Evolutionary conservation across 73 alveolate species (phyloP).

Genomic region (Strombidium stylifer): DNA sequence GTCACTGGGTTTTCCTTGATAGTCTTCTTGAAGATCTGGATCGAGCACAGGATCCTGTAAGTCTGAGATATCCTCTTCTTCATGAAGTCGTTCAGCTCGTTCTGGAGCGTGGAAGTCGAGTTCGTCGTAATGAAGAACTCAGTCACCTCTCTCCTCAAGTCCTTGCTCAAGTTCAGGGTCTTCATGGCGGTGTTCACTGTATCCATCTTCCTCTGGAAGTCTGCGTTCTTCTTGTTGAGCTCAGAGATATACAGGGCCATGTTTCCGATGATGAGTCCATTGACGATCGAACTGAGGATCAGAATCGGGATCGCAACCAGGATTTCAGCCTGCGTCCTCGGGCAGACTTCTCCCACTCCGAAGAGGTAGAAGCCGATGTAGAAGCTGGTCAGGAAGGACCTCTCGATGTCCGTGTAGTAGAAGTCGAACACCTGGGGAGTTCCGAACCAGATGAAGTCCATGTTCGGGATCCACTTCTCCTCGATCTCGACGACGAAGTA

Average conservation of each 20-base stretch:
- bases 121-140: slow-evolving; percentile 39
- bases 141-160: slow-evolving; percentile 19
- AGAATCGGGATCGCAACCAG: slow-evolving; percentile 14
- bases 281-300: slow-evolving; percentile 48
- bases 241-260: slow-evolving; percentile 38
- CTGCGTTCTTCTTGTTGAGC: slow-evolving; percentile 30
- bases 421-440: slow-evolving; percentile 13
- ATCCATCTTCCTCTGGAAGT: slow-evolving; percentile 38
- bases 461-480: slow-evolving; percentile 40
- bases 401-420: slow-evolving; percentile 1
- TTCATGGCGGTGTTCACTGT: slow-evolving; percentile 54
- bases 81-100: slow-evolving; percentile 43
- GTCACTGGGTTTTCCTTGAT: slow-evolving; percentile 26
- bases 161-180: slow-evolving; percentile 25
- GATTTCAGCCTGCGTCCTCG: slow-evolving; percentile 12
- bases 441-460: slow-evolving; percentile 22
- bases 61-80: slow-evolving; percentile 48
- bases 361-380: slow-evolving; percentile 40
- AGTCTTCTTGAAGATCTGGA: slow-evolving; percentile 36
- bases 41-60: slow-evolving; percentile 10
- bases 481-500: slow-evolving; percentile 19
- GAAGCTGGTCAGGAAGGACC: slow-evolving; percentile 14
- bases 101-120: slow-evolving; percentile 23
- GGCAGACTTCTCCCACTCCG: slow-evolving; percentile 47
- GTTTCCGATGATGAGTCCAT: slow-evolving; percentile 45